These are phyloP conservation scores for Torulaspora maleeae DNA, from an alignment of 805 yeast genomes.

Conservation along the genomic window DNA sequence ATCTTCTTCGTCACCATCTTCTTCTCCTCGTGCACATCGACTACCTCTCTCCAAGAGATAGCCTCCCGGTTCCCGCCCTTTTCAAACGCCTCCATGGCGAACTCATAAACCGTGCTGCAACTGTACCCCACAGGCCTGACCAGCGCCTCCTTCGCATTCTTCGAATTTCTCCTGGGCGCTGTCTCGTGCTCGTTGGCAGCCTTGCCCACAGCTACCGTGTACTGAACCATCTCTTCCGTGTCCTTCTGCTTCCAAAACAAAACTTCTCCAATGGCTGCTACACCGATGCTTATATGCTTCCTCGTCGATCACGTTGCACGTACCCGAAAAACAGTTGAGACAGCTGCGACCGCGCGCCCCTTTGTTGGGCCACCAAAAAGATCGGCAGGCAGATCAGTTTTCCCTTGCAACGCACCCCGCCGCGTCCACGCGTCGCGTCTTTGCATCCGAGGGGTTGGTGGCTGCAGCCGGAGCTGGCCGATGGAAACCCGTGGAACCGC, in stretches of 20 bases:
- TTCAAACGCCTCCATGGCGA: conserved; percentile 54
- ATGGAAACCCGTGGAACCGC: too few relatives aligned
- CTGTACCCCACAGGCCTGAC: conserved; percentile 60
- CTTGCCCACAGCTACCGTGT: conserved; percentile 60
- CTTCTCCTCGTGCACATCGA: conserved; percentile 69
- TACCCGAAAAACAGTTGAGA: too few relatives aligned
- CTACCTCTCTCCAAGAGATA: conserved; percentile 75
- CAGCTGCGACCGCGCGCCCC: too few relatives aligned
- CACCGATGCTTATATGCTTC: too few relatives aligned
- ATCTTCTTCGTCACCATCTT: conserved; percentile 69
- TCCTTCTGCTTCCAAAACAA: not conserved
- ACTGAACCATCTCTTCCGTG: conserved; percentile 19
- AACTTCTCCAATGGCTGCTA: too few relatives aligned
- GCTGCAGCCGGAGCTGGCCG: too few relatives aligned
- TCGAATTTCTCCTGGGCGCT: conserved; percentile 65
- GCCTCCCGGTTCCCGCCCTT: conserved; percentile 50
- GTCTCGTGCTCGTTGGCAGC: conserved; percentile 68
- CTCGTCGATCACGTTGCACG: too few relatives aligned
- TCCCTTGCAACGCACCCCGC: too few relatives aligned
- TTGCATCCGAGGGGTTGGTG: too few relatives aligned
- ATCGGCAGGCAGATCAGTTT: too few relatives aligned
- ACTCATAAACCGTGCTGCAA: conserved; percentile 67
- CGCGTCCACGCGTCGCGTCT: too few relatives aligned
- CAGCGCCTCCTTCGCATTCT: conserved; percentile 41
- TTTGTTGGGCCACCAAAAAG: too few relatives aligned